Conservation (phyloP, 768 basidiomycete species). For the Collybia nuda region DNA sequence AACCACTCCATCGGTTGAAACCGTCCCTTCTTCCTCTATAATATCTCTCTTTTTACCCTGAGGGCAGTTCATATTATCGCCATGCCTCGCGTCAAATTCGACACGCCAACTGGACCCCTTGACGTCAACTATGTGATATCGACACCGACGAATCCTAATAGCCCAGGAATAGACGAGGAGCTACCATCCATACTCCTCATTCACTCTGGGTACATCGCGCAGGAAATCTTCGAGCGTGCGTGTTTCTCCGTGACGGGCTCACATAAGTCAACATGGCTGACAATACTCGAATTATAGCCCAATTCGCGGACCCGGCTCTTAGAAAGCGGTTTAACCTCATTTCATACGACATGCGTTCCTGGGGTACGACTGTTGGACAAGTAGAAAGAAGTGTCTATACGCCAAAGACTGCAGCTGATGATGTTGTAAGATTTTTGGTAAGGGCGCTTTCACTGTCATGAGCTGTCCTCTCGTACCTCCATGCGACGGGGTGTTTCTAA, state of each 20-base stretch:
- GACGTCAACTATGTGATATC: constrained; percentile 34
- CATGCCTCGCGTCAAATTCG: constrained; percentile 31
- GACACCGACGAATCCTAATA: constrained; percentile 29
- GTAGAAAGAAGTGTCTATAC: constrained; percentile 24
- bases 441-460: not conserved
- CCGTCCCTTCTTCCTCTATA: too few relatives aligned
- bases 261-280: too few relatives aligned
- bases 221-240: constrained; percentile 35
- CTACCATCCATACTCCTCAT: constrained; percentile 37
- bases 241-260: not conserved
- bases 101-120: constrained; percentile 26
- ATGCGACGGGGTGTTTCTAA: not conserved
- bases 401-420: constrained; percentile 28
- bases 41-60: too few relatives aligned
- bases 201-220: constrained; percentile 31
- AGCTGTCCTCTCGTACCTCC: too few relatives aligned
- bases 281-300: constrained; percentile 16
- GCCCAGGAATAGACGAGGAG: constrained; percentile 26
- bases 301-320: constrained; percentile 31
- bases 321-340: constrained; percentile 35
- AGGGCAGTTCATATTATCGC: too few relatives aligned
- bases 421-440: constrained; percentile 33
- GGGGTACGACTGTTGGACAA: constrained; percentile 30
- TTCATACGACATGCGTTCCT: constrained; percentile 29
- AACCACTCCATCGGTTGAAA: too few relatives aligned